phyloP scores from a whole-genome alignment of 176 grass and related monocot species.

The Luzula sylvatica region DNA sequence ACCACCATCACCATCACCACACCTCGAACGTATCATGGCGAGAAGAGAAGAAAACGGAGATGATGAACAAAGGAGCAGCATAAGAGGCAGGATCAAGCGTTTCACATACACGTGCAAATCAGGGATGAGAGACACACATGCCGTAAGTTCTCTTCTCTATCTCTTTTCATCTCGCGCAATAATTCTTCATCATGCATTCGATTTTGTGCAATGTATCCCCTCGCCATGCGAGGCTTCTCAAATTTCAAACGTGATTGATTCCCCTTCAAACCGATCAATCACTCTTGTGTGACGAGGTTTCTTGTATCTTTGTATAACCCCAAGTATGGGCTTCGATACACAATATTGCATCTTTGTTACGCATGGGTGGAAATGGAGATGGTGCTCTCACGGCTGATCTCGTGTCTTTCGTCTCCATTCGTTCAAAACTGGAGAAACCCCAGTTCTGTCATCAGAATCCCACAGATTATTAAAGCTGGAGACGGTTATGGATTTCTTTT shows the following conservation, averaged over 20 bases:
- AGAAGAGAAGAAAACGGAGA: constrained; percentile 4
- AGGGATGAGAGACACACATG: background rate
- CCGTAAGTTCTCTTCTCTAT: constrained; percentile 12
- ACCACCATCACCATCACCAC: too few species aligned
- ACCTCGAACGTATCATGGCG: background rate
- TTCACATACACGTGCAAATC: background rate
- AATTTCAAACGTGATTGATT: background rate
- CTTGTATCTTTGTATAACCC: constrained; percentile 17
- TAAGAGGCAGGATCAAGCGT: background rate
- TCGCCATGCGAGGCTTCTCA: too few species aligned
- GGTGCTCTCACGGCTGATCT: background rate
- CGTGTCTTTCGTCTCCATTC: background rate
- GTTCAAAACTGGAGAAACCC: background rate
- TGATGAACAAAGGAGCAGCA: too few species aligned
- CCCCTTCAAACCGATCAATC: constrained; percentile 8
- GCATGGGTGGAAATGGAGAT: constrained; percentile 12
- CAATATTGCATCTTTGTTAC: constrained; percentile 20
- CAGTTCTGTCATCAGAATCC: background rate
- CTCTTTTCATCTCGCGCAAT: background rate
- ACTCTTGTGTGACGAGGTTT: constrained; percentile 16
- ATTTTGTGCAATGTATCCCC: too few species aligned
- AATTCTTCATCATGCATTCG: background rate
- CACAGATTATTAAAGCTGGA: too few species aligned
- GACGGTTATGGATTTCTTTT: too few species aligned
- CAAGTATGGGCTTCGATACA: constrained; percentile 13